Conservation (phyloP, 495 filamentous ascomycete species). For the Xylaria venustula region DNA sequence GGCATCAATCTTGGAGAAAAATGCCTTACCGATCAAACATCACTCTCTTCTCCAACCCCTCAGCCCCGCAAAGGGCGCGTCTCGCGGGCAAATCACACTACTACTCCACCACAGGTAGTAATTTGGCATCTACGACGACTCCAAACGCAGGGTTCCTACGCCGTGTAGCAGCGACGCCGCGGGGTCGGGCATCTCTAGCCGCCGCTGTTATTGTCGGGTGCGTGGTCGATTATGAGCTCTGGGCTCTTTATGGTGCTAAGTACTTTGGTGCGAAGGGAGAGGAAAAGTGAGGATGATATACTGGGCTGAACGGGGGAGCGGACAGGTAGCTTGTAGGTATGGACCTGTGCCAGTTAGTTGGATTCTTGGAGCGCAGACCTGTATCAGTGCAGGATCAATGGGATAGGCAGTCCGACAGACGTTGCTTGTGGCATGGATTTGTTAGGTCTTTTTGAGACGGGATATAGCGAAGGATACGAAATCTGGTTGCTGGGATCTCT, state of each 20-base stretch:
- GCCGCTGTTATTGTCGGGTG: not conserved
- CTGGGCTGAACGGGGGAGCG: no score
- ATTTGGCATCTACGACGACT: not conserved
- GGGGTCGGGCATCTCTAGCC: not conserved
- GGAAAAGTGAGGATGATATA: not conserved
- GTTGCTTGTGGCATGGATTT: no score
- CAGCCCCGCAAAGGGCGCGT: not conserved
- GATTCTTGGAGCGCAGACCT: no score
- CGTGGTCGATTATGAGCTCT: slow-evolving; percentile 3
- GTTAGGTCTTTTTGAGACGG: no score
- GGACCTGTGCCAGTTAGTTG: no score
- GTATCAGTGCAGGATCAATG: no score
- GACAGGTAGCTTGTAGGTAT: no score
- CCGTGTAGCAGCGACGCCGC: slow-evolving; percentile 2
- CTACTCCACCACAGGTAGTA: no score
- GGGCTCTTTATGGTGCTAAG: slow-evolving; percentile 4
- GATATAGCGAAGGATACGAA: no score
- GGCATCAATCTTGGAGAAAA: not conserved
- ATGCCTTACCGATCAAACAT: not conserved
- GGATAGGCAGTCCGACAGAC: no score
- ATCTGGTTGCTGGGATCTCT: no score
- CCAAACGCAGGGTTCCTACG: not conserved
- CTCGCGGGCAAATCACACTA: not conserved
- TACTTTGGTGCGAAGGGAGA: not conserved
- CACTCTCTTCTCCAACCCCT: not conserved